Conservation (phyloP, 2,329 filamentous ascomycete species). For the Diaporthe citriasiana region DNA sequence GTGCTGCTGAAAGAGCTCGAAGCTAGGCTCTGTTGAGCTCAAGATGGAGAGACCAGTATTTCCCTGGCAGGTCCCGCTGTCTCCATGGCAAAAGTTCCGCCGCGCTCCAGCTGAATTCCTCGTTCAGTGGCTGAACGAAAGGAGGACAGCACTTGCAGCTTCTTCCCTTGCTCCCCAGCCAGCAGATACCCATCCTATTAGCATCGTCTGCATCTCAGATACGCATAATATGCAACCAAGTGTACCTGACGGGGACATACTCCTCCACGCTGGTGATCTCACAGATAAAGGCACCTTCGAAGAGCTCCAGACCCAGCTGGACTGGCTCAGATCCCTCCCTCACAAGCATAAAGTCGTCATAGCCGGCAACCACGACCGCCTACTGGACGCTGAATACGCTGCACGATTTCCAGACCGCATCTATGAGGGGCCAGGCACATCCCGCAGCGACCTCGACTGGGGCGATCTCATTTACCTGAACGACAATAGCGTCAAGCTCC, state of each 20-base stretch:
- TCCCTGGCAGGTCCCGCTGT: constrained; percentile 5
- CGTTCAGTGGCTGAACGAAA: constrained; percentile 3
- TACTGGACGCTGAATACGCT: constrained; percentile 35
- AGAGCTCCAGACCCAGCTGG: constrained; percentile 51
- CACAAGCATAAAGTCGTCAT: constrained; percentile 52
- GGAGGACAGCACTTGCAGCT: not conserved
- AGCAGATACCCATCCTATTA: constrained; percentile 44
- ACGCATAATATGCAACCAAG: constrained; percentile 51
- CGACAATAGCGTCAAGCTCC: not conserved
- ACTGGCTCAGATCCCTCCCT: constrained; percentile 49
- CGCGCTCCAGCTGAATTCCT: constrained; percentile 10
- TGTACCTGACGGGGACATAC: constrained; percentile 52
- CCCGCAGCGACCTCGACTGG: constrained; percentile 30
- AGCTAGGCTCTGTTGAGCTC: not conserved
- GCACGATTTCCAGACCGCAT: not conserved
- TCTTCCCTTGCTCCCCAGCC: not conserved
- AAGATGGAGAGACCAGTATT: not conserved
- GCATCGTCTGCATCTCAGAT: constrained; percentile 54
- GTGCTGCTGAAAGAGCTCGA: not conserved
- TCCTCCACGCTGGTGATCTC: constrained; percentile 55
- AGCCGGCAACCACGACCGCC: constrained; percentile 52
- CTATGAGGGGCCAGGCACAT: not conserved
- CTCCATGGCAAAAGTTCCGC: constrained; percentile 25
- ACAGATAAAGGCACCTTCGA: constrained; percentile 51
- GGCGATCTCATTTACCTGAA: constrained; percentile 28